A percentile compares a stretch with the other conserved stretches of the same genome.
phyloP scores from a whole-genome alignment of 257 asterid species.

The Hygrophila difformis region DNA sequence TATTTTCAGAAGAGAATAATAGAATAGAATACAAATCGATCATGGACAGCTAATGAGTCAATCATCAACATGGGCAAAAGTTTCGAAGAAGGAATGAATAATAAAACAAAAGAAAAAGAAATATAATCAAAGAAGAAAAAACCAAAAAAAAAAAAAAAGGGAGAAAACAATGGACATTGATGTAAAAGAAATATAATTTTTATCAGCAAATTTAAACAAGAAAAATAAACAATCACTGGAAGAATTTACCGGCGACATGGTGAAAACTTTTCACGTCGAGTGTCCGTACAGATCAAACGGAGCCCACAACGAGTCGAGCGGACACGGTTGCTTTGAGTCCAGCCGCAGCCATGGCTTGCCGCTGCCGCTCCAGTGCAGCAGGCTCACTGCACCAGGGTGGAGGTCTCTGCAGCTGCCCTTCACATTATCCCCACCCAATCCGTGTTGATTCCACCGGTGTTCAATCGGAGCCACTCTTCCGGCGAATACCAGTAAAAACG shows the following conservation, averaged over 20 bases:
- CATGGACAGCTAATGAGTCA: constrained; percentile 24
- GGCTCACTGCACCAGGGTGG: constrained; percentile 51
- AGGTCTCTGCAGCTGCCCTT: constrained; percentile 50
- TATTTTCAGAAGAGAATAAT: constrained; percentile 24
- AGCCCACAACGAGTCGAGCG: constrained; percentile 48
- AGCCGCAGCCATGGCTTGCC: constrained; percentile 70
- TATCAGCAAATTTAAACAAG: constrained; percentile 13
- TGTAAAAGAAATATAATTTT: too few species aligned
- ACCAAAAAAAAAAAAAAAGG: constrained; percentile 7
- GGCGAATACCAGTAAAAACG: constrained; percentile 49
- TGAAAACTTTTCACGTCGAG: constrained; percentile 13
- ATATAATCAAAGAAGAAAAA: constrained; percentile 14
- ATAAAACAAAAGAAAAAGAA: constrained; percentile 20
- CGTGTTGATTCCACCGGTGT: constrained; percentile 65
- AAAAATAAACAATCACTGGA: constrained; percentile 15
- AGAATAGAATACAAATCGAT: constrained; percentile 35
- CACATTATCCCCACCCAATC: constrained; percentile 58
- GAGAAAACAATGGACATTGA: constrained; percentile 12
- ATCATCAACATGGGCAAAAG: constrained; percentile 22
- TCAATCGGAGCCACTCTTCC: constrained; percentile 48
- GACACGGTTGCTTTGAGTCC: constrained; percentile 42
- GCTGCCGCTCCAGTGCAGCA: constrained; percentile 69
- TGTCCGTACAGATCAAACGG: constrained; percentile 38
- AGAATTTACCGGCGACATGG: constrained; percentile 53
- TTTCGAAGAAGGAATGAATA: constrained; percentile 17